These are phyloP conservation scores for Ulmus americana DNA, from an alignment of 331 rosid species.

Conservation along the genomic window DNA sequence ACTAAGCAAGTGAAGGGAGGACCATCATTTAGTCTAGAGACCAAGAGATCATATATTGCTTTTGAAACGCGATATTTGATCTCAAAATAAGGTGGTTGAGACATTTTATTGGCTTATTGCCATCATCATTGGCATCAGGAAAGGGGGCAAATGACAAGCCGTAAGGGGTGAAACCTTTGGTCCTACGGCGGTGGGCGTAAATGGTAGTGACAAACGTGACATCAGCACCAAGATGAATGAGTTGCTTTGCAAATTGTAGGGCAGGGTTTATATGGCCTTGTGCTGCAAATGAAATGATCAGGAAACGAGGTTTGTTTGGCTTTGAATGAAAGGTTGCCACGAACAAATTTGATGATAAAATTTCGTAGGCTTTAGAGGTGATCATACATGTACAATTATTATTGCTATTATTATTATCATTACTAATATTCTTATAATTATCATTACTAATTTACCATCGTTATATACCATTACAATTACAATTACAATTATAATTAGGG, in stretches of 20 bases:
- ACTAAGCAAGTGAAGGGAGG: conserved; percentile 29
- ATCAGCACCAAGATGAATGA: conserved; percentile 6
- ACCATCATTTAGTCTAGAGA: conserved; percentile 14
- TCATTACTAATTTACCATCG: too few species aligned
- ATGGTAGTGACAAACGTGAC: conserved; percentile 28
- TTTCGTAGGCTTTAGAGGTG: too few species aligned
- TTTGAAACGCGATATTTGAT: conserved; percentile 29
- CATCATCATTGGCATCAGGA: conserved; percentile 50
- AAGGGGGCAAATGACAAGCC: conserved; percentile 36
- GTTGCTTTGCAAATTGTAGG: conserved; percentile 28
- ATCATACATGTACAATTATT: too few species aligned
- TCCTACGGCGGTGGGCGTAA: not conserved
- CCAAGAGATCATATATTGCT: conserved; percentile 16
- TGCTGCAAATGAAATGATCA: conserved; percentile 7
- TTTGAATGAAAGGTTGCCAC: too few species aligned
- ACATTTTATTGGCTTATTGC: not conserved
- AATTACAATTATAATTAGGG: too few species aligned
- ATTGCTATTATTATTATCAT: too few species aligned
- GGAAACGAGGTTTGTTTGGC: conserved; percentile 24
- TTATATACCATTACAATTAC: too few species aligned
- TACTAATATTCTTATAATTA: too few species aligned
- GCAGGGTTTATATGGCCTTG: conserved; percentile 35
- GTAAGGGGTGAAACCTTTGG: not conserved
- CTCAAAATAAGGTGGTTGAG: conserved; percentile 8
- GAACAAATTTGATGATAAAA: too few species aligned